Evolutionary conservation across 2,329 filamentous ascomycete genomes (phyloP).

Genomic region (Penicillium sp.): DNA sequence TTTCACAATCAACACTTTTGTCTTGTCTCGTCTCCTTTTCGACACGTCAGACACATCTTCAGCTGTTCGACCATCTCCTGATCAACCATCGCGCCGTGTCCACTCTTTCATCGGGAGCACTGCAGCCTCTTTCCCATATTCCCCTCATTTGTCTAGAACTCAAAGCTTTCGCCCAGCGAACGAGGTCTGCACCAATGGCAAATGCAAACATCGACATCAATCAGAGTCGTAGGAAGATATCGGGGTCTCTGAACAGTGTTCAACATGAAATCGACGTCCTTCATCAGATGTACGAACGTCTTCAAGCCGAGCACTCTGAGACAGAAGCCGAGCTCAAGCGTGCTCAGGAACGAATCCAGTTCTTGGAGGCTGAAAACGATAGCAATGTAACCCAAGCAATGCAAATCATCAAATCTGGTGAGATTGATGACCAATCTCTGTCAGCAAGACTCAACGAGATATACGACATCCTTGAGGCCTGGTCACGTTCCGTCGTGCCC

Average conservation of each 20-base stretch:
- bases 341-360: background rate
- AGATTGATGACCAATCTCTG: background rate
- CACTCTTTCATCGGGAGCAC: background rate
- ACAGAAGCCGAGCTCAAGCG: background rate
- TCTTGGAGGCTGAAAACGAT: background rate
- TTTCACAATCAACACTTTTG: background rate
- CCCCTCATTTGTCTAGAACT: background rate
- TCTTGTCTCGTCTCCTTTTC: background rate
- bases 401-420: background rate
- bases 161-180: background rate
- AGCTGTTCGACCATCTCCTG: background rate
- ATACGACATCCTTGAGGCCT: background rate
- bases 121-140: background rate
- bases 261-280: background rate
- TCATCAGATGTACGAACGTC: background rate
- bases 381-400: background rate
- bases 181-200: background rate
- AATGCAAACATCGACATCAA: background rate
- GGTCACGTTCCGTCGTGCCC: background rate
- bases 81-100: background rate
- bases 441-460: background rate
- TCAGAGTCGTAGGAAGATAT: background rate
- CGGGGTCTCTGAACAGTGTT: background rate
- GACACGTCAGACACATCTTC: background rate
- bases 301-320: background rate